Base-by-base conservation (phyloP, 352 stramenopile genomes). In the Phytophthora colocasiae region DNA sequence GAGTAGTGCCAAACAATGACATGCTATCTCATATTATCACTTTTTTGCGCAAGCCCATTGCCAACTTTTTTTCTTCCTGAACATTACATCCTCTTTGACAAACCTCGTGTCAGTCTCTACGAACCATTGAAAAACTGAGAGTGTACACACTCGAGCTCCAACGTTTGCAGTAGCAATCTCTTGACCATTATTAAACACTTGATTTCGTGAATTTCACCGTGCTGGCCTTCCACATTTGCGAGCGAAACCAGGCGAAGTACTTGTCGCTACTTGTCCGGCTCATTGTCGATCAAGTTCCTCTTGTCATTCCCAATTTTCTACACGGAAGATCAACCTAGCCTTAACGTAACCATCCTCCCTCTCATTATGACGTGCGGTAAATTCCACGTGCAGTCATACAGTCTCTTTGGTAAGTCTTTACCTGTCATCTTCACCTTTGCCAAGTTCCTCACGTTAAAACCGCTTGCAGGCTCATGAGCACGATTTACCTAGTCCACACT, bases 311-410 rank as follows among this genome's bases (percentile, higher is more conserved):
- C 38, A 19, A 43, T 43, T 43, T 22, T 5, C 14, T 43, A 15
- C 4, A n/a, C 5, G 11, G 38, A 22, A 19, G 14, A 43, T 10
- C 38, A 43, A 43, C 6, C 38, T 14, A 43, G 38, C 38, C n/a
- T 8, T 19, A 43, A 43, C 38, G 38, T 19, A 43, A 43, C 40
- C 5, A 9, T 22, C 46, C 40, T 14, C 17, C 12, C 46, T 39
- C 4, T 32, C 32, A n/a, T n/a, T 17, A 71, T 71, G 63, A 38
- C 63, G 22, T 61, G 63, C 34, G 56, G 63, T 48, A 65, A 56
- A 55, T 51, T 70, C 22, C 32, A 66, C 38, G 47, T 70, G 24
- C 63, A 70, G 40, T 70, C 55, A 14, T 47, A 40, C 19, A 17
- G 48, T 2, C 27, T 66, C 22, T 40, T 51, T 60, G 48, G 48